A percentile compares a stretch with the other conserved stretches of the same genome.
Conservation (phyloP, 2,329 filamentous ascomycete species). For the Coleophoma cylindrospora region DNA sequence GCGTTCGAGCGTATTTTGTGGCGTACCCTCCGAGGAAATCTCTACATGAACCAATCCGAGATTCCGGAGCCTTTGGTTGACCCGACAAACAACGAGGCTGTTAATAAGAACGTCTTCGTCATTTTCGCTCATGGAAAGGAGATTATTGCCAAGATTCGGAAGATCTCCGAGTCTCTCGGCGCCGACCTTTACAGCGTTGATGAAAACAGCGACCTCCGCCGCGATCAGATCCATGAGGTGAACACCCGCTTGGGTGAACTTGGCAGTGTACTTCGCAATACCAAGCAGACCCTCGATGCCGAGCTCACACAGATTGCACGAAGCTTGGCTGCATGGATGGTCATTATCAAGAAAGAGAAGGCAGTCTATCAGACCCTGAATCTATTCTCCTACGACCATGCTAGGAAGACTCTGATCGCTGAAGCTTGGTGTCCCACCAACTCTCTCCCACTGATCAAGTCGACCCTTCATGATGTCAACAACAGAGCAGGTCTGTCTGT, state of each 20-base stretch:
- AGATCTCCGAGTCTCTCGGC: slow-evolving; percentile 96
- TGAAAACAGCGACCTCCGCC: slow-evolving; percentile 90
- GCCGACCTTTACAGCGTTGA: slow-evolving; percentile 96
- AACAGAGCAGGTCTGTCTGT: slow-evolving; percentile 94
- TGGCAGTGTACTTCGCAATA: slow-evolving; percentile 88
- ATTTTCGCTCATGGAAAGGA: slow-evolving; percentile 99
- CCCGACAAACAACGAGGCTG: slow-evolving; percentile 83
- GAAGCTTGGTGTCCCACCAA: slow-evolving; percentile 97
- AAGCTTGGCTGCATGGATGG: slow-evolving; percentile 93
- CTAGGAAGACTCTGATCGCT: slow-evolving; percentile 91
- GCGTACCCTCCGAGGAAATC: slow-evolving; percentile 92
- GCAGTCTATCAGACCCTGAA: slow-evolving; percentile 94
- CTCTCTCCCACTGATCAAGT: slow-evolving; percentile 81
- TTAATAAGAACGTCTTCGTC: slow-evolving; percentile 98
- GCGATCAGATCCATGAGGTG: slow-evolving; percentile 96
- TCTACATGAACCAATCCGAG: slow-evolving; percentile 99
- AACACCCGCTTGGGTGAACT: slow-evolving; percentile 90
- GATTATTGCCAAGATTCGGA: slow-evolving; percentile 96
- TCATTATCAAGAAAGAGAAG: slow-evolving; percentile 97
- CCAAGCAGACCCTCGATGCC: slow-evolving; percentile 86
- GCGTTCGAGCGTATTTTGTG: slow-evolving; percentile 97
- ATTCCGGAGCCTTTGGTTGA: slow-evolving; percentile 91
- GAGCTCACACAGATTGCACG: slow-evolving; percentile 92
- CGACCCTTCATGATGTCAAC: slow-evolving; percentile 93
- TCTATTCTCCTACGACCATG: slow-evolving; percentile 92